Conservation (phyloP, 441 rosid species). For the Macaranga tanarius region DNA sequence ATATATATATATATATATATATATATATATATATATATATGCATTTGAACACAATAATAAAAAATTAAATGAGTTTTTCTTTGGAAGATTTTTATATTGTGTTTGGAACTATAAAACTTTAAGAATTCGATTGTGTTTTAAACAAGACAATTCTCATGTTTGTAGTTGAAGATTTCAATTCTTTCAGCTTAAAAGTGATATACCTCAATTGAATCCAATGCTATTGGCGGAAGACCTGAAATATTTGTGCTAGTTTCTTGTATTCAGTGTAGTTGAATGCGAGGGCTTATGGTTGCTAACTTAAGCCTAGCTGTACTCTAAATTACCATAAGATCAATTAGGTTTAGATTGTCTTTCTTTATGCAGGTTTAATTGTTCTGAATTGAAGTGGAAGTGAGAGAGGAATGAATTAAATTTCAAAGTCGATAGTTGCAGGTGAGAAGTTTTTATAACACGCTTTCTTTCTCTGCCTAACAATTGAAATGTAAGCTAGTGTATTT, state of each 20-base stretch:
- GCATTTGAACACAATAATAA: too few species aligned
- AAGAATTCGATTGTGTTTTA: too few species aligned
- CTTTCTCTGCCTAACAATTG: slow-evolving; percentile 10
- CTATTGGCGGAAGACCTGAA: neutral
- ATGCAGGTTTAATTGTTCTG: slow-evolving; percentile 51
- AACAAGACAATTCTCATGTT: too few species aligned
- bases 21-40: too few species aligned
- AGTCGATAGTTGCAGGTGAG: slow-evolving; percentile 44
- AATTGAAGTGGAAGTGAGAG: slow-evolving; percentile 28
- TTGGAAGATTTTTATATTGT: too few species aligned
- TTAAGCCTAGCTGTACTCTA: slow-evolving; percentile 24
- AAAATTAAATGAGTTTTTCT: too few species aligned
- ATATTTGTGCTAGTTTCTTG: neutral
- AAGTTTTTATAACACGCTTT: slow-evolving; percentile 21
- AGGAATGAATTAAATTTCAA: slow-evolving; percentile 31
- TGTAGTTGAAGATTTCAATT: too few species aligned
- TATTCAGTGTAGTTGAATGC: slow-evolving; percentile 17
- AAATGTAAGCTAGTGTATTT: neutral
- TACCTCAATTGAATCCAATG: too few species aligned
- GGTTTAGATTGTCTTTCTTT: slow-evolving; percentile 50
- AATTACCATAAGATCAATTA: slow-evolving; percentile 40
- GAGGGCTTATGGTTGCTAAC: slow-evolving; percentile 21
- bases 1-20: too few species aligned
- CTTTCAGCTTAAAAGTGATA: too few species aligned
- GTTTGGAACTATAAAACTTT: too few species aligned